phyloP scores from a whole-genome alignment of 371 early-diverging fungal species.

The Saksenaea vasiformis region DNA sequence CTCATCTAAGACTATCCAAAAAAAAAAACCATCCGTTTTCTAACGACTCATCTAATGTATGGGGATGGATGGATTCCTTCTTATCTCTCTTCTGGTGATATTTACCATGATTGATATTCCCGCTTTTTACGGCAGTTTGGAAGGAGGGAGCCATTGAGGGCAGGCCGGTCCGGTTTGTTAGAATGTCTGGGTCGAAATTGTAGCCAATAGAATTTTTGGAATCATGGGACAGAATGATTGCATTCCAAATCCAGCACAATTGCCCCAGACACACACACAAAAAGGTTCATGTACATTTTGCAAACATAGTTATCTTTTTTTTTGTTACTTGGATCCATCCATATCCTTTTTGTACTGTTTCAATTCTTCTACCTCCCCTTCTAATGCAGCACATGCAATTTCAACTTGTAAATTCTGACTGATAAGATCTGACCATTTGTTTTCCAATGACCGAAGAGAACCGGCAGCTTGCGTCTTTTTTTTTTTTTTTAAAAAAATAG shows the following conservation, averaged over 20 bases:
- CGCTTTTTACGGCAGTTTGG: constrained; percentile 6
- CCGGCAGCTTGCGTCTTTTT: constrained; percentile 53
- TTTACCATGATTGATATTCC: constrained; percentile 3
- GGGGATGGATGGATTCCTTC: not conserved
- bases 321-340: constrained; percentile 1
- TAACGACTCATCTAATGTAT: not conserved
- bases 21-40: not conserved
- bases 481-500: not conserved
- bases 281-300: no score
- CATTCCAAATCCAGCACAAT: no score
- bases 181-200: constrained; percentile 4
- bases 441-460: constrained; percentile 53
- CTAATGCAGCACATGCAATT: constrained; percentile 58
- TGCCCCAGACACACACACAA: no score
- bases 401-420: constrained; percentile 63
- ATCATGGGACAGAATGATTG: no score
- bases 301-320: no score
- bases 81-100: not conserved
- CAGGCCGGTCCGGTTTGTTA: constrained; percentile 2
- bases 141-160: not conserved
- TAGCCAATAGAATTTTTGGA: not conserved
- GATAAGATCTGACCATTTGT: constrained; percentile 67
- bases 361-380: constrained; percentile 54
- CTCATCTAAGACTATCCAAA: not conserved
- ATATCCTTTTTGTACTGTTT: constrained; percentile 38